These are phyloP conservation scores for Tulasnella sp. DNA, from an alignment of 768 basidiomycete species.

Conservation along the genomic window DNA sequence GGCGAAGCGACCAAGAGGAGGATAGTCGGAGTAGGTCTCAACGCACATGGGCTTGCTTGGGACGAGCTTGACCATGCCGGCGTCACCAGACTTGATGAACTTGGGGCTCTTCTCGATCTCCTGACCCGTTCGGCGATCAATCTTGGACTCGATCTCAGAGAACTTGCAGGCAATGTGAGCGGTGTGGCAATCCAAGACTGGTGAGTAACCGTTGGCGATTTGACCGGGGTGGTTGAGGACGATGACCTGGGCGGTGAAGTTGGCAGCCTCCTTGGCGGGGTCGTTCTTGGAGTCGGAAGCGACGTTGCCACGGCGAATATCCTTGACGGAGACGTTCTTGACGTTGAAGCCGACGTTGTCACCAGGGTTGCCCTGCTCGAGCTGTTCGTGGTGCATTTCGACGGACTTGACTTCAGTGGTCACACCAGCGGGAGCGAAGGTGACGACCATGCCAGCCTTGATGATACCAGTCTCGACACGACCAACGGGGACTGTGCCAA, in stretches of 20 bases:
- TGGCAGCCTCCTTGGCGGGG: constrained; percentile 97
- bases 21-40: constrained; percentile 93
- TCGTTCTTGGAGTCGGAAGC: constrained; percentile 99
- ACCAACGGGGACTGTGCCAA: constrained; percentile 99
- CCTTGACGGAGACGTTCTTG: constrained; percentile 99
- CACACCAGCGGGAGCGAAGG: constrained; percentile 93
- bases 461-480: constrained; percentile 99
- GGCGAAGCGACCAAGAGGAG: constrained; percentile 98
- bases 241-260: constrained; percentile 99
- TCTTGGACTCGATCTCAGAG: constrained; percentile 96
- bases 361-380: constrained; percentile 88
- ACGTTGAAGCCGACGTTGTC: constrained; percentile 99
- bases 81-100: constrained; percentile 99
- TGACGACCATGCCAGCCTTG: constrained; percentile 99
- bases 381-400: constrained; percentile 99
- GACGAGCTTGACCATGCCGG: constrained; percentile 95
- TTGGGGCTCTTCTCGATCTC: constrained; percentile 81
- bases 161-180: constrained; percentile 99
- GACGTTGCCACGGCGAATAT: constrained; percentile 99
- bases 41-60: constrained; percentile 96
- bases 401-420: constrained; percentile 99
- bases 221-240: constrained; percentile 99
- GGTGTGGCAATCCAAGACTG: constrained; percentile 99
- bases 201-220: constrained; percentile 97
- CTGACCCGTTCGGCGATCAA: constrained; percentile 98